Evolutionary conservation across 768 basidiomycete species (phyloP).

Genomic region (Suillus paluster): DNA sequence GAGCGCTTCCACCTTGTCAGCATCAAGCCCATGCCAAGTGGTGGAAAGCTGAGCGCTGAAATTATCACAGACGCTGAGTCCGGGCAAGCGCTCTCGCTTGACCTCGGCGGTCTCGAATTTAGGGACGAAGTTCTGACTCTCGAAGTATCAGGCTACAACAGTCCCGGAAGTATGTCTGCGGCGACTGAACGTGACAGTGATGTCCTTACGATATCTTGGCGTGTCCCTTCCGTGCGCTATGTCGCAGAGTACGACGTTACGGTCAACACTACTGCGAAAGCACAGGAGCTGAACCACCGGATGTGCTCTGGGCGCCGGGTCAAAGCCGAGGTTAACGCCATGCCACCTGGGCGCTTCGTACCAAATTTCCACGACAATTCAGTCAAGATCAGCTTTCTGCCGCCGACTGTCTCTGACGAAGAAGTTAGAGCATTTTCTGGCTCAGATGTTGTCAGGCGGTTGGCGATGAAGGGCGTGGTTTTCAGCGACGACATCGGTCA

Average conservation of each 20-base stretch:
- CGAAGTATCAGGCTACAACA: slow-evolving; percentile 45
- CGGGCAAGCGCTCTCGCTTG: slow-evolving; percentile 44
- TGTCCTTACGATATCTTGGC: slow-evolving; percentile 56
- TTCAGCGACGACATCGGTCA: slow-evolving; percentile 20
- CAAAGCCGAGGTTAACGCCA: slow-evolving; percentile 48
- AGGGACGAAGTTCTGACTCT: slow-evolving; percentile 46
- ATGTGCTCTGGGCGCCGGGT: slow-evolving; percentile 48
- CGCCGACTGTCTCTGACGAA: slow-evolving; percentile 26
- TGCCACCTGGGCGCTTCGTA: slow-evolving; percentile 36
- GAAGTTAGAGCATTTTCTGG: slow-evolving; percentile 38
- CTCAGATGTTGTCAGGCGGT: slow-evolving; percentile 26
- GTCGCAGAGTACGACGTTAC: slow-evolving; percentile 44
- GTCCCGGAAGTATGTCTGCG: slow-evolving; percentile 47
- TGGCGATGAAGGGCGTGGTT: slow-evolving; percentile 25
- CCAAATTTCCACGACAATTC: slow-evolving; percentile 34
- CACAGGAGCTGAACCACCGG: slow-evolving; percentile 40
- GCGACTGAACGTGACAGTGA: slow-evolving; percentile 37
- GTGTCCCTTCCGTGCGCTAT: slow-evolving; percentile 48
- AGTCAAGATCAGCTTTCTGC: slow-evolving; percentile 50
- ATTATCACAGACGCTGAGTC: slow-evolving; percentile 47
- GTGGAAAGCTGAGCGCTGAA: slow-evolving; percentile 42
- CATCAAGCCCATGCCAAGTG: slow-evolving; percentile 29
- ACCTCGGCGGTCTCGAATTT: slow-evolving; percentile 55
- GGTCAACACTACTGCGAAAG: slow-evolving; percentile 31
- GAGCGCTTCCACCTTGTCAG: slow-evolving; percentile 38